These are phyloP conservation scores for Penicillium carneum DNA, from an alignment of 2,329 filamentous ascomycete genomes.

Conservation along the genomic window DNA sequence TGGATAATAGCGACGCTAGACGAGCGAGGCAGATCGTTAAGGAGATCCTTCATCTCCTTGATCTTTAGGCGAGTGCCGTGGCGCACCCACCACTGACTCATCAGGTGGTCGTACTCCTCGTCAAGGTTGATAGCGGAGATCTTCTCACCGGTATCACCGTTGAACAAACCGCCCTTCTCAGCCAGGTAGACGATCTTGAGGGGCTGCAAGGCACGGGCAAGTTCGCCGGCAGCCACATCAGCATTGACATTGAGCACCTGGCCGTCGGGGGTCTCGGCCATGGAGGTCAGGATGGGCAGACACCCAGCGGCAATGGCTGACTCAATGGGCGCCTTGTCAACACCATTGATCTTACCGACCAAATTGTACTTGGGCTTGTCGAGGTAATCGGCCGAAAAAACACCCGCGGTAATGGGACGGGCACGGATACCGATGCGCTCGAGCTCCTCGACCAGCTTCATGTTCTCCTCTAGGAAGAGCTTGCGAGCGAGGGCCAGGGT, in stretches of 20 bases:
- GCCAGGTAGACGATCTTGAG: constrained; percentile 98
- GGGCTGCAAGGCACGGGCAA: constrained; percentile 86
- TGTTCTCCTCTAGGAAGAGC: constrained; percentile 93
- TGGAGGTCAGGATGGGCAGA: constrained; percentile 90
- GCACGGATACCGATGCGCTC: constrained; percentile 89
- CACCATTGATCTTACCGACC: constrained; percentile 92
- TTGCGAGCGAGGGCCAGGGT: constrained; percentile 88
- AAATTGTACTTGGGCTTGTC: constrained; percentile 96
- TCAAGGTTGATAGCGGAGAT: constrained; percentile 97
- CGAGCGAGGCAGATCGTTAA: constrained; percentile 85
- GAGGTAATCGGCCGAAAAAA: constrained; percentile 91
- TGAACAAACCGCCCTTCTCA: constrained; percentile 94
- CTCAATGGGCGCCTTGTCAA: constrained; percentile 90
- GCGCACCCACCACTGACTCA: constrained; percentile 92
- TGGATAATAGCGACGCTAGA: constrained; percentile 98
- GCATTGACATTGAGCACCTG: constrained; percentile 97
- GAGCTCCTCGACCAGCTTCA: constrained; percentile 87
- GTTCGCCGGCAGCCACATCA: constrained; percentile 91
- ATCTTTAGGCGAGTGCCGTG: constrained; percentile 97
- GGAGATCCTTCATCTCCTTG: constrained; percentile 91
- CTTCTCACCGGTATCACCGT: constrained; percentile 90
- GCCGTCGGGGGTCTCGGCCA: constrained; percentile 91
- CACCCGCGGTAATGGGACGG: constrained; percentile 85
- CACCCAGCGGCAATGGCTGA: constrained; percentile 89
- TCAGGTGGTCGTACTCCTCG: constrained; percentile 90